Base-by-base conservation (phyloP, 768 basidiomycete genomes). In the Lentinus brumalis region DNA sequence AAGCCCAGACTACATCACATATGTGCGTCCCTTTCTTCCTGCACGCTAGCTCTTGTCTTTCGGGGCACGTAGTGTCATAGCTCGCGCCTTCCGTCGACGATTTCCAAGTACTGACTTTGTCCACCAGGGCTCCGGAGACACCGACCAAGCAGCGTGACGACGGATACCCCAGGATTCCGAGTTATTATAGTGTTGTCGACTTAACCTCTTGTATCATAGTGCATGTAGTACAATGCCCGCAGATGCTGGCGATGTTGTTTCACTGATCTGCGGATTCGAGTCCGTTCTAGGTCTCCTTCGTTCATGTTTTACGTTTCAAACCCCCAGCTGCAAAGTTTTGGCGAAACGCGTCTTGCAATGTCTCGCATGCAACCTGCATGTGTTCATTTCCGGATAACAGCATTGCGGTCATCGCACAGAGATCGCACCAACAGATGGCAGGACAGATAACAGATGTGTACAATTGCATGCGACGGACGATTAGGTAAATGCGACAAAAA, bases 1-100 rank as follows among this genome's bases (percentile, higher is more conserved):
- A 77, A 95, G 89, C 70, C 83, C 92, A 10, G 93, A 96, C 70
- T 98, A 98, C 74, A 94, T 98, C 66, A 85, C 89, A 68, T 92
- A 93, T 71, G 91, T 89, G 60, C 59, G 88, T 81, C 18, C 40
- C 52, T 35, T 31, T 32, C 4, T 50, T 30, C 42, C 56, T 41
- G 11, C 18, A 31, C 16, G 38, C 58, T 44, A 50, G 39, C 41
- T 7, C 32, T 41, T 50, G n/a, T 45, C 12, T 21, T 8, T 16
- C 35, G 30, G 29, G 9, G 32, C 32, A 8, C 8, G 47, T 18
- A 21, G 15, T 21, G 2, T 6, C 47, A 50, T 14, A 6, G 21
- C 26, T 50, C 26, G 47, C 21, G 18, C 16, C 5, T 16, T 7
- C 16, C 15, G 26, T 29, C 9, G 11, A 1, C 9, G 12, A 12